Evolutionary conservation across 2,329 filamentous ascomycete species (phyloP), one percentile per base, ranked within the genome.

Genomic region (Nothophoma quercina): DNA sequence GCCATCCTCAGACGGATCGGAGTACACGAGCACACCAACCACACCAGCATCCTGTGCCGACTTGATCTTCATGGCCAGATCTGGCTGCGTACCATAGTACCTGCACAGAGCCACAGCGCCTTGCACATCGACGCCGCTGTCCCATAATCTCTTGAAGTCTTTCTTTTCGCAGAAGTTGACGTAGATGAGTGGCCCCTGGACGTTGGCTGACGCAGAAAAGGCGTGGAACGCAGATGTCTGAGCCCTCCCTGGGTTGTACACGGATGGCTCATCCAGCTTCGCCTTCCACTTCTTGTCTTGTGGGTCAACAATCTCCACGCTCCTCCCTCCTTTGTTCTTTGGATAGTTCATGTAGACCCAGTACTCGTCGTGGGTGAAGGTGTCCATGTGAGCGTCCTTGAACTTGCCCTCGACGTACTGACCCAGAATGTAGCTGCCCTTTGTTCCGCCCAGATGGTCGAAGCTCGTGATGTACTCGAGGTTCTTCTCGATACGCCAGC

Each of bases 311-410:
- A 99, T 90, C 56, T 93, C 87, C 30, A 99, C 88, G 51, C 87
- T 84, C 41, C 95, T 83, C 10, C 93, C 95, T 55, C 85, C 88
- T 22, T 83, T n/a, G n/a, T n/a, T 77, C 58, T 82, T 88, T 0
- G 95, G 92, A 71, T 96, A 99, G 74, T 98, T 98, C 67, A 98
- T 79, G 71, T 97, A 98, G 13, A 96, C 93, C 64, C 88, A 83
- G 73, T 90, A 81, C 58, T 91, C 85, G 65, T 96, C 89, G 66
- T 91, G 81, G 41, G 80, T 78, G 21, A 96, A 87, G 51, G 88
- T 81, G 63, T 96, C 92, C 68, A 99, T 81, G 4, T 85, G 84
- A 36, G 88, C 87, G 42, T 82, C 82, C 60, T 79, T 77, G 74
- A 97, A 96, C 72, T 88, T 84, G 65, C 86, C 86, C 73, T 93